These are phyloP conservation scores for Talaromyces sp. DNA, from an alignment of 2,329 filamentous ascomycete species.

Conservation along the genomic window DNA sequence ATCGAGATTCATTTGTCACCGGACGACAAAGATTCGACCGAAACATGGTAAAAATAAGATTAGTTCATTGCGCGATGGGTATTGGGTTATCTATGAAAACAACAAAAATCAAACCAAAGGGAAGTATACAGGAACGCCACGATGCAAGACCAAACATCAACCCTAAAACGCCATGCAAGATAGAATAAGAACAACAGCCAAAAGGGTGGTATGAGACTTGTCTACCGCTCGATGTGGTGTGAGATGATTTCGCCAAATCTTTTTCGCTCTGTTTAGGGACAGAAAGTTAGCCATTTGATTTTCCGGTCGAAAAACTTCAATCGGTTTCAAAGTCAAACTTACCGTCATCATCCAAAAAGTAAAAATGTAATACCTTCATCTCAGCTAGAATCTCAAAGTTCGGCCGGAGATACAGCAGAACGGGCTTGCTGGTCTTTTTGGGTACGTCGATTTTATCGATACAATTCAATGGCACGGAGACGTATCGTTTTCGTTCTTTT, in stretches of 20 bases:
- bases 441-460: constrained; percentile 39
- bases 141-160: constrained; percentile 10
- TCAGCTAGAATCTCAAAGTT: constrained; percentile 44
- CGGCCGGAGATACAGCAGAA: constrained; percentile 38
- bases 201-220: not conserved
- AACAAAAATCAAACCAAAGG: not conserved
- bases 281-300: not conserved
- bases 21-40: not conserved
- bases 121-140: constrained; percentile 9
- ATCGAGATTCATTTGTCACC: not conserved
- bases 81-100: constrained; percentile 7
- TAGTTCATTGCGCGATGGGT: constrained; percentile 9
- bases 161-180: constrained; percentile 8
- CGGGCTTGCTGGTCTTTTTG: constrained; percentile 41
- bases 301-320: not conserved
- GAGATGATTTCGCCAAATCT: constrained; percentile 29
- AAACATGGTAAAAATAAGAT: not conserved
- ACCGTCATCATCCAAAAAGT: constrained; percentile 43
- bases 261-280: constrained; percentile 28
- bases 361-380: constrained; percentile 40
- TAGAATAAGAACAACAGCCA: not conserved
- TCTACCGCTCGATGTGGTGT: constrained; percentile 12
- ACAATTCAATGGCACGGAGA: constrained; percentile 43
- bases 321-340: constrained; percentile 16
- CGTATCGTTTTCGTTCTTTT: constrained; percentile 41